Base-by-base conservation (phyloP, 2,329 filamentous ascomycete species). In the Monosporascus sp. region DNA sequence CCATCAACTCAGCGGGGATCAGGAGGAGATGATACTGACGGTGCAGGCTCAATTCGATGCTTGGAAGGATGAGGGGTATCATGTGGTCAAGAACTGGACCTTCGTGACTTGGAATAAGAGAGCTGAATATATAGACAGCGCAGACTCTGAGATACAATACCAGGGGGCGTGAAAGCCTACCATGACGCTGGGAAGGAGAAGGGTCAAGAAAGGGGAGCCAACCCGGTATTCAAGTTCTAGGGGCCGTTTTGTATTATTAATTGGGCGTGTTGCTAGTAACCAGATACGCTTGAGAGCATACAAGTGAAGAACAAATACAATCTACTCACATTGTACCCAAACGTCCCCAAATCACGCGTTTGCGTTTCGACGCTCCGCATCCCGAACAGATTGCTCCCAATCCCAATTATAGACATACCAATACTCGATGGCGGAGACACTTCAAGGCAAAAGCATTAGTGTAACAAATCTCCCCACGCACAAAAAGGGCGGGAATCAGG, bases 381-480 rank as follows among this genome's bases (percentile, higher is more conserved):
- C 81, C 9, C 66, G 70, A 1, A 76, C 80, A 1, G 79, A 78
- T 48, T 71, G 67, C 46, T 81, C 67, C 80, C 80, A 84, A 60
- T 83, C 75, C 7, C 74, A 78, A n/a, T 68, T 63, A 53, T 74
- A 71, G 2, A 81, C 72, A 48, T 79, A 84, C 26, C 68, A 68
- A 56, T 80, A 84, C 60, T 84, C 81, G 18, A 81, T 75, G 6
- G 68, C n/a, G 0, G 76, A 71, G 15, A 81, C 78, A 28, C 79
- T 81, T 41, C 48, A 37, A n/a, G 22, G 48, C 26, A 50, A 38
- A 51, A 7, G 37, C 50, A 55, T 56, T 38, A 55, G 26, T 28
- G 5, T 9, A 9, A 28, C 26, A 28, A 28, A 28, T 28, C 26
- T 24, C 24, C 24, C 24, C 24, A 7, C 24, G 3, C 24, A 24